Evolutionary conservation across 2,329 filamentous ascomycete species (phyloP).

Genomic region (Lachnellula suecica): DNA sequence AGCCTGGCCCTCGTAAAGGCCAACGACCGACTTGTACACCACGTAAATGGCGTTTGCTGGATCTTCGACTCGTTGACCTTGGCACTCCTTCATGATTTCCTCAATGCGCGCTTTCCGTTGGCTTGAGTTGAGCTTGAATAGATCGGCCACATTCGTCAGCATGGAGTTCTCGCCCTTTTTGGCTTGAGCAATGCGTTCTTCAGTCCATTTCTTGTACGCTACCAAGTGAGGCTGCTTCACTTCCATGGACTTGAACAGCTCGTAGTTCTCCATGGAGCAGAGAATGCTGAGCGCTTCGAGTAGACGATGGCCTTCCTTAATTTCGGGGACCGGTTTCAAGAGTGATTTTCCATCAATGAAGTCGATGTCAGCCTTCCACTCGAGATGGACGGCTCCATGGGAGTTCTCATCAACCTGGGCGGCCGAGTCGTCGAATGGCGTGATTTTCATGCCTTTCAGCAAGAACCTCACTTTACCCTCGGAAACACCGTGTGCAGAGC

Average conservation of each 20-base stretch:
- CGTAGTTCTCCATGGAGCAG: neutral
- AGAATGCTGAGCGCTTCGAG: neutral
- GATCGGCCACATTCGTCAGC: neutral
- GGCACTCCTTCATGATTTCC: neutral
- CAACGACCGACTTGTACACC: neutral
- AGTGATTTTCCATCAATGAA: neutral
- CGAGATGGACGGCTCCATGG: neutral
- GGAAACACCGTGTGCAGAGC: neutral
- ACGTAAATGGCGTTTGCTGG: neutral
- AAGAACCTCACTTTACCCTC: neutral
- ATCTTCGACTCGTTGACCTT: neutral
- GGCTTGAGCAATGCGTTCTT: neutral
- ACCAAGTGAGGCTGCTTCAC: neutral
- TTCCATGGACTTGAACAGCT: neutral
- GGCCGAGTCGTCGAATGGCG: neutral
- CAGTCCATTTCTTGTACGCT: neutral
- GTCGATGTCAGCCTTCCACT: conserved; percentile 3
- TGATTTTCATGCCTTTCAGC: neutral
- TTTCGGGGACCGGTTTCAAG: neutral
- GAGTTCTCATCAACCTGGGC: neutral
- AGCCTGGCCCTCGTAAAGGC: neutral
- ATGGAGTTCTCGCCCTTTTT: neutral
- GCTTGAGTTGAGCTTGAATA: neutral
- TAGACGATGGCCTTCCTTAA: neutral
- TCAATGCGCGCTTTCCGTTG: neutral